These are phyloP conservation scores for Peziza echinospora DNA, from an alignment of 495 filamentous ascomycete genomes.

Conservation along the genomic window DNA sequence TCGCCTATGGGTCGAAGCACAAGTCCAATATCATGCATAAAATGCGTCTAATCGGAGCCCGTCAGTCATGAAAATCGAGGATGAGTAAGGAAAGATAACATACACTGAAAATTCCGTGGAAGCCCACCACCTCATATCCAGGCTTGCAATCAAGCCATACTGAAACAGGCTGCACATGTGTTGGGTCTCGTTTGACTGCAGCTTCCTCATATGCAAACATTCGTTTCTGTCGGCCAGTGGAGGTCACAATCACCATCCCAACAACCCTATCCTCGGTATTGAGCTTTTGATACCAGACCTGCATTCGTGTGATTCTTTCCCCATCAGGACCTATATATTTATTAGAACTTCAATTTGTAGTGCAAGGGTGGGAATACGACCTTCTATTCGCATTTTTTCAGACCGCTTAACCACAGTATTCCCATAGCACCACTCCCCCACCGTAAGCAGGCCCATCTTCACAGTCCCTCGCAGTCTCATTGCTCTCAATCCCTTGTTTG, in stretches of 20 bases:
- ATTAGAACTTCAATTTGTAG: no score
- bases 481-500: slow-evolving; percentile 6
- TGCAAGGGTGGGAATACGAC: no score
- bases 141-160: slow-evolving; percentile 9
- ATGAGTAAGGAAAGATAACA: no score
- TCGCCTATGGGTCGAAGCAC: no score
- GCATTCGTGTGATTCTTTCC: slow-evolving; percentile 11
- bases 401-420: slow-evolving; percentile 7
- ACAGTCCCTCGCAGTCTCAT: slow-evolving; percentile 13
- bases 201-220: slow-evolving; percentile 10
- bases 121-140: slow-evolving; percentile 13
- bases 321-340: slow-evolving; percentile 7
- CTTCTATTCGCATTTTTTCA: slow-evolving; percentile 13
- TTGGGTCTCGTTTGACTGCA: slow-evolving; percentile 7
- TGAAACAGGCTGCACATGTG: slow-evolving; percentile 2
- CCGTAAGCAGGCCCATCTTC: slow-evolving; percentile 14
- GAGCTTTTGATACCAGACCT: slow-evolving; percentile 7
- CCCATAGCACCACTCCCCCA: slow-evolving; percentile 16
- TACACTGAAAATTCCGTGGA: slow-evolving; percentile 15
- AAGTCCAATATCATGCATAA: no score
- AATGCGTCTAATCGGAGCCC: no score
- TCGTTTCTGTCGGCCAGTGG: slow-evolving; percentile 8
- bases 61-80: no score
- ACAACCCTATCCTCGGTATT: slow-evolving; percentile 5
- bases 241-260: slow-evolving; percentile 13